A percentile compares a stretch with the other conserved stretches of the same genome.
Evolutionary conservation across 2,329 filamentous ascomycete genomes (phyloP).

Genomic region (Colletotrichum musicola): DNA sequence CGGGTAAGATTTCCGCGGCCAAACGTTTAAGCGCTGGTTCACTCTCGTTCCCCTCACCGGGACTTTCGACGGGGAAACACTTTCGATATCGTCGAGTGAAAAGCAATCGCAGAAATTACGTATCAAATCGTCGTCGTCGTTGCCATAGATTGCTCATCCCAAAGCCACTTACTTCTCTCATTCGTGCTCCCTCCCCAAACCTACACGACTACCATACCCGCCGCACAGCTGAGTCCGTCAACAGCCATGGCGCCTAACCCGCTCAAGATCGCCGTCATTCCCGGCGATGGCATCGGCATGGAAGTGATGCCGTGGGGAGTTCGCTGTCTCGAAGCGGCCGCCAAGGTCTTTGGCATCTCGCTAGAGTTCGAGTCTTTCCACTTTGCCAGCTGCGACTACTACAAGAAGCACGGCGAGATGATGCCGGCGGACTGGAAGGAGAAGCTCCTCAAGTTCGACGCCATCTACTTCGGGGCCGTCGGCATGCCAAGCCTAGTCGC

Average conservation of each 20-base stretch:
- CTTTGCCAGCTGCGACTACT: conserved; percentile 72
- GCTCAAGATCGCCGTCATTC: conserved; percentile 69
- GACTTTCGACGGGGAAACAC: neutral
- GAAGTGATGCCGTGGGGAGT: conserved; percentile 66
- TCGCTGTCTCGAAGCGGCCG: conserved; percentile 53
- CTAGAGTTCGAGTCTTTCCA: conserved; percentile 73
- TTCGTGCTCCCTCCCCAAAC: neutral
- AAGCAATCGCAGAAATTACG: too few species aligned
- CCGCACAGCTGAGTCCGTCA: too few species aligned
- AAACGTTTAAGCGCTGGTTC: conserved; percentile 18
- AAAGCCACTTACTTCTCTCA: neutral
- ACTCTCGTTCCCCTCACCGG: neutral
- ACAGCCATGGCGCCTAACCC: conserved; percentile 21
- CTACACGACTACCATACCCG: neutral
- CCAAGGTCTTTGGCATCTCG: conserved; percentile 61
- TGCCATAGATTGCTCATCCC: too few species aligned
- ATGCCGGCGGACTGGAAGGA: conserved; percentile 54
- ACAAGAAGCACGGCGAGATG: conserved; percentile 58
- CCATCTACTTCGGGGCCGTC: conserved; percentile 75
- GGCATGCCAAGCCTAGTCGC: conserved; percentile 70
- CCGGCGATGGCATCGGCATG: conserved; percentile 77
- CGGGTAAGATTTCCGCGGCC: conserved; percentile 16
- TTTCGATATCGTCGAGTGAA: conserved; percentile 1
- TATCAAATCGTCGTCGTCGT: too few species aligned
- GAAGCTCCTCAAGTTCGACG: conserved; percentile 59